phyloP scores from a whole-genome alignment of 305 asterid species.

The Striga hermonthica region DNA sequence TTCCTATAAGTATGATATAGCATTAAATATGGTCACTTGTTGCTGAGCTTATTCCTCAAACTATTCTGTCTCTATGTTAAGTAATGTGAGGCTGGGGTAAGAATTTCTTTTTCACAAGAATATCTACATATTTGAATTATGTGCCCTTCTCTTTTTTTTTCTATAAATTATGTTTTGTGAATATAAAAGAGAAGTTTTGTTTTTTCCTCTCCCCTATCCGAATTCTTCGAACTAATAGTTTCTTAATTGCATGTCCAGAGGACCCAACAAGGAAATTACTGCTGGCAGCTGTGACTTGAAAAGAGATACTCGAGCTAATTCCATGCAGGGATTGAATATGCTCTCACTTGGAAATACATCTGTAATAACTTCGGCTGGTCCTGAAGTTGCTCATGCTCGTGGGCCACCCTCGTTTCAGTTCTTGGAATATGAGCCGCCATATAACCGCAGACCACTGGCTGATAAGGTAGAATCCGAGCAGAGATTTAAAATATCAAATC shows the following conservation, averaged over 20 bases:
- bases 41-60: too few species aligned
- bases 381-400: constrained; percentile 40
- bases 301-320: constrained; percentile 39
- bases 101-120: too few species aligned
- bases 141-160: too few species aligned
- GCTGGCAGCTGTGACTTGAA: constrained; percentile 46
- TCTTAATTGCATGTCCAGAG: constrained; percentile 32
- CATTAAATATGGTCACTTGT: too few species aligned
- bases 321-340: constrained; percentile 38
- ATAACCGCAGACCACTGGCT: constrained; percentile 57
- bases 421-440: constrained; percentile 66
- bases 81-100: too few species aligned
- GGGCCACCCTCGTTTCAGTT: constrained; percentile 53
- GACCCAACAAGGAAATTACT: constrained; percentile 36
- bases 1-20: too few species aligned
- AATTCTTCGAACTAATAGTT: constrained; percentile 19
- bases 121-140: too few species aligned
- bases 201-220: neutral
- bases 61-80: too few species aligned
- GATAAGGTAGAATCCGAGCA: constrained; percentile 48
- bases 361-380: constrained; percentile 18
- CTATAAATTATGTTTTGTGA: neutral
- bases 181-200: constrained; percentile 11
- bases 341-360: constrained; percentile 37
- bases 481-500: constrained; percentile 21